phyloP scores from a whole-genome alignment of 192 early-diverging fungal species.

The Entomortierella lignicola region DNA sequence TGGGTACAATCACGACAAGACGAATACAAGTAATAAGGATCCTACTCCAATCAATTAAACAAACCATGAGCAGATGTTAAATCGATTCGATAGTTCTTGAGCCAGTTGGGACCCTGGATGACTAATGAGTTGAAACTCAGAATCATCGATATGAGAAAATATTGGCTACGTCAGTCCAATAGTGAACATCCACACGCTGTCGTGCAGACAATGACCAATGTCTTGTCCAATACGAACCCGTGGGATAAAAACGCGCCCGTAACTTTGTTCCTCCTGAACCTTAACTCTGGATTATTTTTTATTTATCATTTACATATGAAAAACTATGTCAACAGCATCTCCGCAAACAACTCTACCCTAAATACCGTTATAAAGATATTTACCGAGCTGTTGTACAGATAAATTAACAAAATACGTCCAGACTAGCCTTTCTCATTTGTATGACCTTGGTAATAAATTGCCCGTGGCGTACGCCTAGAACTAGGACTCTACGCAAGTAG shows the following conservation, averaged over 20 bases:
- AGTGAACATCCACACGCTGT: too few relatives aligned
- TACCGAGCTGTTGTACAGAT: neutral
- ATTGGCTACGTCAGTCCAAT: neutral
- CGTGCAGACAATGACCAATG: too few relatives aligned
- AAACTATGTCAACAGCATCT: too few relatives aligned
- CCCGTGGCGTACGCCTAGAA: too few relatives aligned
- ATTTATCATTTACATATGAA: too few relatives aligned
- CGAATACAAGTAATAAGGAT: too few relatives aligned
- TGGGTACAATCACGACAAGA: neutral
- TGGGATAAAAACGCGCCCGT: too few relatives aligned
- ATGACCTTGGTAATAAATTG: too few relatives aligned
- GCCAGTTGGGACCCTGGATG: neutral
- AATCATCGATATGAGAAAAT: neutral
- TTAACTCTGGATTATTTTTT: too few relatives aligned
- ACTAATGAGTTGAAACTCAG: neutral
- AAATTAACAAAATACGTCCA: too few relatives aligned
- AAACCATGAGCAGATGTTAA: neutral
- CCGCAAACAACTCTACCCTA: neutral
- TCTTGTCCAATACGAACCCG: too few relatives aligned
- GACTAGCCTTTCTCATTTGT: too few relatives aligned
- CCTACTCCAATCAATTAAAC: neutral
- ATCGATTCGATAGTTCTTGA: neutral
- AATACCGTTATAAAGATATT: slow-evolving; percentile 6
- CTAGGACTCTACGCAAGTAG: slow-evolving; percentile 31
- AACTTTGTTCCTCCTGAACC: neutral